phyloP scores from a whole-genome alignment of 257 asterid genomes.

The Orobanche coerulescens region DNA sequence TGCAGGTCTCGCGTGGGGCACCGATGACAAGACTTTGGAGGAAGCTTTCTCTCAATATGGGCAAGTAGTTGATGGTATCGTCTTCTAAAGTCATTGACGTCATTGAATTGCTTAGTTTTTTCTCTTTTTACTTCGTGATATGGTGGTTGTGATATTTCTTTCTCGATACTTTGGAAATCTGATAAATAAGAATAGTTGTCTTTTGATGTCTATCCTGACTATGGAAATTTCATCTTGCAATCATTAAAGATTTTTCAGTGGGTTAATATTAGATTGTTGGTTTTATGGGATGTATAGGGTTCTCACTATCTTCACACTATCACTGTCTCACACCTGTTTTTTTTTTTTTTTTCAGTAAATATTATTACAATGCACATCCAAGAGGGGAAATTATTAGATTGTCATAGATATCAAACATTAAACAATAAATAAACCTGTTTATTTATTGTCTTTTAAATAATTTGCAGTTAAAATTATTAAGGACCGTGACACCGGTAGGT shows the following conservation, averaged over 20 bases:
- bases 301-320: too few relatives aligned
- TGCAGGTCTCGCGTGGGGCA: conserved; percentile 70
- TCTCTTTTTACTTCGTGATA: background rate
- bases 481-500: conserved; percentile 84
- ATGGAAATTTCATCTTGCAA: background rate
- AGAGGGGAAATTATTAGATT: background rate
- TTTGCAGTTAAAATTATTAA: conserved; percentile 62
- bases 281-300: background rate
- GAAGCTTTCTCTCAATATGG: conserved; percentile 78
- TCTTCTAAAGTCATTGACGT: background rate
- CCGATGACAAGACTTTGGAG: conserved; percentile 54
- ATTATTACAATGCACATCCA: too few relatives aligned
- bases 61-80: conserved; percentile 61
- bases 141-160: background rate
- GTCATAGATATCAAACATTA: background rate
- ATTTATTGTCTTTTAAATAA: conserved; percentile 2
- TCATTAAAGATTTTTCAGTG: background rate
- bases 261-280: background rate
- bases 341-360: too few relatives aligned
- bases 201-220: conserved; percentile 7
- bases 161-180: background rate
- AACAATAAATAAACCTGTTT: background rate
- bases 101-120: background rate
- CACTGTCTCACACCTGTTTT: too few relatives aligned
- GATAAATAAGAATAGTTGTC: background rate